Evolutionary conservation across 2,329 filamentous ascomycete genomes (phyloP).

Genomic region (Penicillium sp.): DNA sequence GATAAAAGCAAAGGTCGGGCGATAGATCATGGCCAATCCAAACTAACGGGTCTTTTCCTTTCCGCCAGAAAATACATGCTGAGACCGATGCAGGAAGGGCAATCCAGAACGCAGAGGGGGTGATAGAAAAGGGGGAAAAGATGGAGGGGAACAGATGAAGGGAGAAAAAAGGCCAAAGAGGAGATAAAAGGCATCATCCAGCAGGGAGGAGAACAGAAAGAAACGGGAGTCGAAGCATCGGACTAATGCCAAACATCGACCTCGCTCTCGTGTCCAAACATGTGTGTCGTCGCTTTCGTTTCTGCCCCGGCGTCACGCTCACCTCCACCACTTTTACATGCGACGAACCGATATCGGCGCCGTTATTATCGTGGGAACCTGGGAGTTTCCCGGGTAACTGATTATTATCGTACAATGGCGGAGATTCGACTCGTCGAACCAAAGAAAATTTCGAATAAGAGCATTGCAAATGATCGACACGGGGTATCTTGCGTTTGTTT

Average conservation of each 20-base stretch:
- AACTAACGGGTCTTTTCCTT: constrained; percentile 13
- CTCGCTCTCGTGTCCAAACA: constrained; percentile 19
- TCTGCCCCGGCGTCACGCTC: constrained; percentile 20
- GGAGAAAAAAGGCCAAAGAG: constrained; percentile 5
- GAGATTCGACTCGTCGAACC: constrained; percentile 32
- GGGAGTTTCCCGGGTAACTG: constrained; percentile 27
- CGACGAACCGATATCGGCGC: constrained; percentile 22
- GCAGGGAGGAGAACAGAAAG: constrained; percentile 8
- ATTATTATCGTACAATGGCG: constrained; percentile 47
- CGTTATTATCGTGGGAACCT: constrained; percentile 31
- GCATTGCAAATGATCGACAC: constrained; percentile 35
- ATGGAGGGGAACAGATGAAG: constrained; percentile 26
- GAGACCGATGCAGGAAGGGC: constrained; percentile 29
- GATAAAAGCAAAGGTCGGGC: constrained; percentile 6
- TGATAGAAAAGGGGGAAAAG: constrained; percentile 32
- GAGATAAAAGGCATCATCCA: constrained; percentile 20
- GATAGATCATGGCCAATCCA: constrained; percentile 21
- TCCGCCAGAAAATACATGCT: constrained; percentile 22
- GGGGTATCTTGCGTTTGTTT: constrained; percentile 36
- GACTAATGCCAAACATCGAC: neutral
- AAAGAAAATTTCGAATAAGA: constrained; percentile 34
- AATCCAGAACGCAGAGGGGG: constrained; percentile 27
- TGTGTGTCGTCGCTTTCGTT: constrained; percentile 28
- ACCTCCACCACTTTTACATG: constrained; percentile 22
- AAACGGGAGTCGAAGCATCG: constrained; percentile 1